Conservation (phyloP, 805 yeast species). For the Phaffomyces opuntiae region DNA sequence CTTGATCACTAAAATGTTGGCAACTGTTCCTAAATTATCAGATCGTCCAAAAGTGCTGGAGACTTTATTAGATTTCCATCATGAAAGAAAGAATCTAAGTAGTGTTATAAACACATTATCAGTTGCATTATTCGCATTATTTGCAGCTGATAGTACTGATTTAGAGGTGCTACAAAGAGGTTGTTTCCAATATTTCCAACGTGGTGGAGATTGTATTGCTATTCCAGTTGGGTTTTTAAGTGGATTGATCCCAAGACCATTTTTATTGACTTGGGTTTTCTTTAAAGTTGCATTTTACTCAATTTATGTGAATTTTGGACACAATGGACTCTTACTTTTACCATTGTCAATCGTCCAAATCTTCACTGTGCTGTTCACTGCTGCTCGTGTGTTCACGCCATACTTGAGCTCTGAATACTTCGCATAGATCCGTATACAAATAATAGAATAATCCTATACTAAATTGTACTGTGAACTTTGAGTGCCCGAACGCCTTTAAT, state of each 20-base stretch:
- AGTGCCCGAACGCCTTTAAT: constrained; percentile 1
- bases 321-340: constrained; percentile 57
- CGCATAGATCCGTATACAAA: background rate
- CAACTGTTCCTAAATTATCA: constrained; percentile 41
- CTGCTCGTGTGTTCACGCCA: constrained; percentile 75
- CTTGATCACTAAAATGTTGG: constrained; percentile 57
- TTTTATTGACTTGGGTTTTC: constrained; percentile 73
- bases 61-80: constrained; percentile 62
- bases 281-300: constrained; percentile 86
- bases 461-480: background rate
- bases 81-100: constrained; percentile 69
- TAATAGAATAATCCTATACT: no score
- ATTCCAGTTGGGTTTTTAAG: constrained; percentile 81
- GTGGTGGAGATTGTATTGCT: constrained; percentile 73
- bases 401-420: constrained; percentile 36
- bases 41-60: constrained; percentile 52
- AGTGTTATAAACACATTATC: constrained; percentile 86
- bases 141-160: constrained; percentile 74
- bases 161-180: constrained; percentile 74
- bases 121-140: constrained; percentile 80
- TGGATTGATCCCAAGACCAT: constrained; percentile 75
- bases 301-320: constrained; percentile 58
- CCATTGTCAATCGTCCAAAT: constrained; percentile 70
- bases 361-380: constrained; percentile 61
- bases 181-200: constrained; percentile 77